Evolutionary conservation across 805 yeast genomes (phyloP).

Genomic region (Myxozyma udenii): DNA sequence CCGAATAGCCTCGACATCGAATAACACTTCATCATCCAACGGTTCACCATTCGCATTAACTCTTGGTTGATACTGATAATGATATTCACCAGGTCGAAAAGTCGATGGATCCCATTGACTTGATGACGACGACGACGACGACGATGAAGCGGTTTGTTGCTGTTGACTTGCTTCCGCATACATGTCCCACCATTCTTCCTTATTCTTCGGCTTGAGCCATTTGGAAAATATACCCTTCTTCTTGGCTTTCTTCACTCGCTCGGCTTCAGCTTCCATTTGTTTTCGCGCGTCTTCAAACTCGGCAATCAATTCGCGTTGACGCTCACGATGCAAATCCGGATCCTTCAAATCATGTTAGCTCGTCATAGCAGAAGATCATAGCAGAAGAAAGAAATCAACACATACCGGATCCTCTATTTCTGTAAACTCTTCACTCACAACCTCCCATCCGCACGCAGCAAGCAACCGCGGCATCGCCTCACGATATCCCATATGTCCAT

Average conservation of each 20-base stretch:
- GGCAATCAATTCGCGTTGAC: slow-evolving; percentile 69
- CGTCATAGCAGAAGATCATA: no score
- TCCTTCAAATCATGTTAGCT: slow-evolving; percentile 48
- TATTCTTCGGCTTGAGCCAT: slow-evolving; percentile 45
- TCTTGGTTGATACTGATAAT: slow-evolving; percentile 15
- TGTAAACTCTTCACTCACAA: slow-evolving; percentile 82
- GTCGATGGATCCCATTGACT: slow-evolving; percentile 16
- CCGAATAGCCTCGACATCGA: slow-evolving; percentile 43
- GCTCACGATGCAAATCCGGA: slow-evolving; percentile 74
- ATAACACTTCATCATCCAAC: slow-evolving; percentile 41
- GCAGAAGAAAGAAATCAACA: background rate
- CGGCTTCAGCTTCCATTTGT: slow-evolving; percentile 41
- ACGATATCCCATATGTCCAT: slow-evolving; percentile 98
- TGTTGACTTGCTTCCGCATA: slow-evolving; percentile 34
- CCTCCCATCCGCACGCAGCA: slow-evolving; percentile 68
- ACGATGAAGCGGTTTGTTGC: background rate
- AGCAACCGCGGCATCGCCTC: slow-evolving; percentile 84
- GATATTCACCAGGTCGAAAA: slow-evolving; percentile 13
- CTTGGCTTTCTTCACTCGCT: slow-evolving; percentile 30
- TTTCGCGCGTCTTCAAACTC: slow-evolving; percentile 86
- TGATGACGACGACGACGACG: background rate
- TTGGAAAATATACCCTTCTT: slow-evolving; percentile 39
- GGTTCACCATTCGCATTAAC: background rate
- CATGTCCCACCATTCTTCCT: slow-evolving; percentile 57
- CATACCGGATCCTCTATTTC: slow-evolving; percentile 83